Evolutionary conservation across 2,329 filamentous ascomycete genomes (phyloP), one percentile per base, ranked within the genome.

Genomic region (Shiraia sp.): DNA sequence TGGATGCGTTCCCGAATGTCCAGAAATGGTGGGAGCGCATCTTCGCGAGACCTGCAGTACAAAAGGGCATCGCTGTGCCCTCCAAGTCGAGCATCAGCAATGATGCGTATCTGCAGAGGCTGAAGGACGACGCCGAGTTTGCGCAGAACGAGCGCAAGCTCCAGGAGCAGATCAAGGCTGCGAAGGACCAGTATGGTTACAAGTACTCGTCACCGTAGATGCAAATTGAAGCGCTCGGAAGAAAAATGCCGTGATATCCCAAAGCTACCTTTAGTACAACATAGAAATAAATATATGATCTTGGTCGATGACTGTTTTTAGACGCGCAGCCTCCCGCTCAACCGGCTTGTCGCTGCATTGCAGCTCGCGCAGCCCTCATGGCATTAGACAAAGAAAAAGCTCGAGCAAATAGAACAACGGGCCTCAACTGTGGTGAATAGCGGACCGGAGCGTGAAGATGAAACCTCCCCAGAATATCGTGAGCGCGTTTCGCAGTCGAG

Each of bases 61-160:
- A 72, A 50, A 68, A 59, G 36, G 72, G 72, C 5, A 41, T 68
- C 8, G 45, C 53, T 0, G 48, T 75, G 4, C 72, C 72, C 3
- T 57, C 49, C 3, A 68, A 68, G 47, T 65, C 63, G 26, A 28
- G 46, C 0, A 56, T 77, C 10, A 63, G 61, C 5, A 80, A 82
- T 51, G 69, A 59, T 1, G 45, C 55, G 2, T 66, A 76, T 38
- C 42, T 65, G 49, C 61, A 72, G 62, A 66, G 66, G 17, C 36
- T 79, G 42, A 69, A 73, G 57, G 66, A 74, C 3, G 74, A 80
- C 25, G 63, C 70, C 15, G 77, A 78, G 45, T 75, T 73, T 47
- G 74, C 69, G 56, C 66, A 75, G 63, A 70, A 72, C 57, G 70
- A 76, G 47, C 67, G 72, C 25, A 55, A 66, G 45, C 41, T 73